phyloP scores from a whole-genome alignment of 2,329 filamentous ascomycete species.

The Phialophora verrucosa region DNA sequence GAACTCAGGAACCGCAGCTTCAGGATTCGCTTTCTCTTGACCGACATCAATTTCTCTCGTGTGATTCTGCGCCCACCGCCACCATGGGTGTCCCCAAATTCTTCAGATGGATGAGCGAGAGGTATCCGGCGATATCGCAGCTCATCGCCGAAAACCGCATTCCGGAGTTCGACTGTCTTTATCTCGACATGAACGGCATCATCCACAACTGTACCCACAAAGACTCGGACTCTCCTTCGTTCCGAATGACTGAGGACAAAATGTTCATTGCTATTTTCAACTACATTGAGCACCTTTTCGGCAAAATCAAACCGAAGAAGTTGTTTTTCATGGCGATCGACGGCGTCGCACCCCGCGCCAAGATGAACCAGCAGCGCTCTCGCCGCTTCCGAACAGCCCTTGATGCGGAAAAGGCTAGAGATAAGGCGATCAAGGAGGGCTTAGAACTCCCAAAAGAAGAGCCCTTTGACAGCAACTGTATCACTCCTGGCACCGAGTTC shows the following conservation, averaged over 20 bases:
- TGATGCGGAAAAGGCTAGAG: slow-evolving; percentile 84
- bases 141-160: slow-evolving; percentile 98
- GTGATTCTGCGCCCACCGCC: slow-evolving; percentile 41
- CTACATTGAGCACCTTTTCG: slow-evolving; percentile 98
- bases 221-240: slow-evolving; percentile 87
- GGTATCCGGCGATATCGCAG: slow-evolving; percentile 97
- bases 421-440: slow-evolving; percentile 89
- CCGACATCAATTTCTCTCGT: slow-evolving; percentile 25
- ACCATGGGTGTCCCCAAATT: slow-evolving; percentile 80
- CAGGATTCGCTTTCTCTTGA: slow-evolving; percentile 6
- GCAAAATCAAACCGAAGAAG: slow-evolving; percentile 98
- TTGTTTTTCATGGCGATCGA: slow-evolving; percentile 99
- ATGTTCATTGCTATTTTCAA: slow-evolving; percentile 99
- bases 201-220: slow-evolving; percentile 99
- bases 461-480: slow-evolving; percentile 98
- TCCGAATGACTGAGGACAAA: slow-evolving; percentile 93
- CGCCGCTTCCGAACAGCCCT: slow-evolving; percentile 93
- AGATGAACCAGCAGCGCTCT: slow-evolving; percentile 99
- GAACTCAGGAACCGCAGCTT: neutral
- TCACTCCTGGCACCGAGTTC: slow-evolving; percentile 93
- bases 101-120: slow-evolving; percentile 98
- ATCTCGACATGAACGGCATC: slow-evolving; percentile 92
- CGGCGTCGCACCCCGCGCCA: slow-evolving; percentile 93
- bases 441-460: slow-evolving; percentile 93
- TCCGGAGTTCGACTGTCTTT: slow-evolving; percentile 97